These are phyloP conservation scores for Thermoascus crustaceus DNA, from an alignment of 2,329 filamentous ascomycete species.

Conservation along the genomic window DNA sequence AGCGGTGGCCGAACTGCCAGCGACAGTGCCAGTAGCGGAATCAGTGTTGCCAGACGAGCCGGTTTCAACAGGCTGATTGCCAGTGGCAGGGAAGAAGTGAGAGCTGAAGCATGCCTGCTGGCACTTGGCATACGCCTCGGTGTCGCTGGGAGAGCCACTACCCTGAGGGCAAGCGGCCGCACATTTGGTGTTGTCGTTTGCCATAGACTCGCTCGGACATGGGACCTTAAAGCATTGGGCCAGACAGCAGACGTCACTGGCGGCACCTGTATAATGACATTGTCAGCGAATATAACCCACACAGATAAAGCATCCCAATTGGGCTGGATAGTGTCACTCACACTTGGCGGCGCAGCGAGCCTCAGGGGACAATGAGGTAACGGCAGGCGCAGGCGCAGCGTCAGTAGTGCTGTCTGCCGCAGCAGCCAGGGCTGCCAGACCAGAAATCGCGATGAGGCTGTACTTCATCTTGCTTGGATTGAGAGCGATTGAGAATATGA, in stretches of 20 bases:
- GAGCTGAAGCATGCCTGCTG: slow-evolving; percentile 42
- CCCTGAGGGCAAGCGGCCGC: slow-evolving; percentile 47
- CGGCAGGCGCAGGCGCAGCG: slow-evolving; percentile 20
- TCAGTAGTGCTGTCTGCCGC: slow-evolving; percentile 30
- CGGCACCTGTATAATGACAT: slow-evolving; percentile 24
- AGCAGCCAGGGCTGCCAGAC: slow-evolving; percentile 38
- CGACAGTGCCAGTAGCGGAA: slow-evolving; percentile 12
- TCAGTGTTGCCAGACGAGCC: slow-evolving; percentile 16
- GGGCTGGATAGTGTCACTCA: slow-evolving; percentile 15
- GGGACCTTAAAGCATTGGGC: slow-evolving; percentile 45
- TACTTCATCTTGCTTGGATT: slow-evolving; percentile 30
- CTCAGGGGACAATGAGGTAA: slow-evolving; percentile 26
- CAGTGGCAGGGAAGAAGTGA: slow-evolving; percentile 37
- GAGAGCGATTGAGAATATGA: background rate
- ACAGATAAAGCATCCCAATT: background rate
- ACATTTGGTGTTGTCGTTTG: slow-evolving; percentile 45
- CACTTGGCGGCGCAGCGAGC: slow-evolving; percentile 29
- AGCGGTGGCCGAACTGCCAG: slow-evolving; percentile 10
- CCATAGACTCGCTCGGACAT: slow-evolving; percentile 43
- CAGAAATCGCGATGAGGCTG: slow-evolving; percentile 35
- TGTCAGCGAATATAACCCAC: background rate
- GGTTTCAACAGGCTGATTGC: slow-evolving; percentile 12
- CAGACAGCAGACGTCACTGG: slow-evolving; percentile 43
- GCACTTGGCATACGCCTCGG: slow-evolving; percentile 40
- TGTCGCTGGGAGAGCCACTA: slow-evolving; percentile 39